These are phyloP conservation scores for Didymella pinodella DNA, from an alignment of 2,329 filamentous ascomycete species.

Conservation along the genomic window DNA sequence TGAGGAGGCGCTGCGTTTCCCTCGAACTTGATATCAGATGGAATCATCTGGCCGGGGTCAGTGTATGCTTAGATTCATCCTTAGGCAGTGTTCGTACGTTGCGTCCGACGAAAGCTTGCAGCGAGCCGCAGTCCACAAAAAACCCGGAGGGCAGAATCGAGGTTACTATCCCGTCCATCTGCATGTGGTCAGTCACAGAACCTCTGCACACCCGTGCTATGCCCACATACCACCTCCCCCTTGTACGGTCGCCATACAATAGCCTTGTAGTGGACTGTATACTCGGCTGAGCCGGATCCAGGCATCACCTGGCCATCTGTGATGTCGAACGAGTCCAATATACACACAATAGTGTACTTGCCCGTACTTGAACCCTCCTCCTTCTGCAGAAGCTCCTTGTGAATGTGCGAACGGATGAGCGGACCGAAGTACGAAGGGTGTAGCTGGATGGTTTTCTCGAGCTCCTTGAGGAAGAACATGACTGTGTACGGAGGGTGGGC, in stretches of 20 bases:
- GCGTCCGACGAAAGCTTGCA: conserved; percentile 80
- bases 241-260: conserved; percentile 98
- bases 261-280: conserved; percentile 92
- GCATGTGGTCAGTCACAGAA: conserved; percentile 34
- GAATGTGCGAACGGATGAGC: conserved; percentile 91
- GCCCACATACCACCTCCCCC: conserved; percentile 84
- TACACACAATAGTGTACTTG: conserved; percentile 96
- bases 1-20: conserved; percentile 95
- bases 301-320: conserved; percentile 92
- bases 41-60: conserved; percentile 73
- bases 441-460: conserved; percentile 92
- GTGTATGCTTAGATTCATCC: conserved; percentile 12
- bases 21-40: conserved; percentile 90
- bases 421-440: conserved; percentile 97
- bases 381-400: conserved; percentile 86
- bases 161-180: conserved; percentile 94
- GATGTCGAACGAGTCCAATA: conserved; percentile 96
- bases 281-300: conserved; percentile 89
- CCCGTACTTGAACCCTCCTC: conserved; percentile 96
- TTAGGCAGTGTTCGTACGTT: conserved; percentile 67
- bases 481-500: conserved; percentile 35
- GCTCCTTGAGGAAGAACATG: conserved; percentile 99
- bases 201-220: background rate
- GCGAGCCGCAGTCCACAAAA: conserved; percentile 81
- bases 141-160: conserved; percentile 93